phyloP scores from a whole-genome alignment of 164 flowering plant genomes.

The Cinnamomum chago region DNA sequence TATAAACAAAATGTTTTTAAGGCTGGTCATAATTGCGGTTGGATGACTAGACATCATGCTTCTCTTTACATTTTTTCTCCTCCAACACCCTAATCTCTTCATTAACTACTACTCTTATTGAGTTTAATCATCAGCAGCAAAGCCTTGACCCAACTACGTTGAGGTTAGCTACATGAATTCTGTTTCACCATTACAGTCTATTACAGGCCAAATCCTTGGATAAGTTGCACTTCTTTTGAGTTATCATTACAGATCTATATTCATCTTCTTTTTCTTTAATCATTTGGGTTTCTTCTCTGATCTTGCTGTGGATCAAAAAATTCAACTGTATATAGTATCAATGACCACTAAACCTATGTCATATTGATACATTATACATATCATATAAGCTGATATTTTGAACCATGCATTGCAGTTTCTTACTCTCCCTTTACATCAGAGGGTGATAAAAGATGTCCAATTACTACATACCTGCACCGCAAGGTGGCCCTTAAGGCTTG shows the following conservation, averaged over 20 bases:
- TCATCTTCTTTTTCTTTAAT: too few species aligned
- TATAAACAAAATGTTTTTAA: too few species aligned
- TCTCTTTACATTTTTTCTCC: too few species aligned
- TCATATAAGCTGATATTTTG: neutral
- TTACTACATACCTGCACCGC: constrained; percentile 63
- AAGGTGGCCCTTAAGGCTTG: constrained; percentile 51
- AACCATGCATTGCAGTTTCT: neutral
- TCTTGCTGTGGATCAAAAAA: too few species aligned
- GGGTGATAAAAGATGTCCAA: neutral
- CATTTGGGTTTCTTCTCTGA: too few species aligned
- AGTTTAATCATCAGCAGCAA: neutral
- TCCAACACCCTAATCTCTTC: too few species aligned
- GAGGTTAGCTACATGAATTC: neutral
- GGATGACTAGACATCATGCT: too few species aligned
- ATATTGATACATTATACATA: too few species aligned
- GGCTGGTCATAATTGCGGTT: too few species aligned
- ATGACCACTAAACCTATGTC: too few species aligned
- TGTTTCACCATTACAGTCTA: neutral
- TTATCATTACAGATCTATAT: too few species aligned
- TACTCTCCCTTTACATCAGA: neutral
- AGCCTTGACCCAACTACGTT: neutral
- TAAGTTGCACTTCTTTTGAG: neutral
- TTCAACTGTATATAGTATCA: too few species aligned
- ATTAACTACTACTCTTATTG: neutral
- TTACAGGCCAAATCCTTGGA: neutral